phyloP scores from a whole-genome alignment of 164 flowering plant genomes.

The Chimonanthus praecox region DNA sequence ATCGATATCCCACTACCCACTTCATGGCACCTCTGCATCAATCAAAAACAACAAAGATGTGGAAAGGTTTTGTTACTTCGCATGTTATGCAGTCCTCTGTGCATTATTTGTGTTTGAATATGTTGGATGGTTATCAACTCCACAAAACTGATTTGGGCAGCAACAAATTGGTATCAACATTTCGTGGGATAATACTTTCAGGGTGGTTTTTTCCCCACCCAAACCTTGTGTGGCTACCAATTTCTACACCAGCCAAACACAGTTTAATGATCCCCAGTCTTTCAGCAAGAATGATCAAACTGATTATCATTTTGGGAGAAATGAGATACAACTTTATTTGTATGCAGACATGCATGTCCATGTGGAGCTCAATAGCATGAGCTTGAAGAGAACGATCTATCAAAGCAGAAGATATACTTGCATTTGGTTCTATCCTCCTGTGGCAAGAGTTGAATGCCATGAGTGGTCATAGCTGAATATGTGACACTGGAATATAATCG shows the following conservation, averaged over 20 bases:
- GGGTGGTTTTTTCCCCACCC: no score
- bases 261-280: no score
- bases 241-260: no score
- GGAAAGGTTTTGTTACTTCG: neutral
- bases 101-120: neutral
- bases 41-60: neutral
- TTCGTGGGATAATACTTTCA: neutral
- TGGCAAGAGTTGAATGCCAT: constrained; percentile 20
- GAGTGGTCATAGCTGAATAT: constrained; percentile 25
- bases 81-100: no score
- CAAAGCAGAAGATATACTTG: constrained; percentile 25
- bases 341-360: neutral
- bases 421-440: constrained; percentile 17
- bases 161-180: neutral
- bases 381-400: neutral
- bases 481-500: constrained; percentile 4
- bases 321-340: neutral
- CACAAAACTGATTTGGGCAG: neutral
- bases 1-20: constrained; percentile 8
- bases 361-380: neutral
- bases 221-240: no score
- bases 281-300: no score
- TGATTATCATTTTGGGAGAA: no score
- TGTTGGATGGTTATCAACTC: neutral
- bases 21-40: constrained; percentile 10